Conservation (phyloP, 2,329 filamentous ascomycete genomes). For the Alternaria ethzedia region DNA sequence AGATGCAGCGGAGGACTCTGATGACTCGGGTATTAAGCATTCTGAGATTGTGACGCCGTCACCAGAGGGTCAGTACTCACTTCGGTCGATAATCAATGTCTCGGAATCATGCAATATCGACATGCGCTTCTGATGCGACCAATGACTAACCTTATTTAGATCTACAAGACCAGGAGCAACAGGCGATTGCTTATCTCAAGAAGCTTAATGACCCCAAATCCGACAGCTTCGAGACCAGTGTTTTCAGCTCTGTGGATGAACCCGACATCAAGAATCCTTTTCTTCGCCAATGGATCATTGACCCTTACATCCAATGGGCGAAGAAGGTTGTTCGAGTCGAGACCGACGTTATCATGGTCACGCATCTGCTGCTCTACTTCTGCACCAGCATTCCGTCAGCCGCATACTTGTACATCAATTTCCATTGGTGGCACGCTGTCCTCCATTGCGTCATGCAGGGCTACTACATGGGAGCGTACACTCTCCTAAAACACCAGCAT, state of each 20-base stretch:
- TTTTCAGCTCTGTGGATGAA: slow-evolving; percentile 61
- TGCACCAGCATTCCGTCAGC: slow-evolving; percentile 74
- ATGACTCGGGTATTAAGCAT: slow-evolving; percentile 33
- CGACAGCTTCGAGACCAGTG: slow-evolving; percentile 61
- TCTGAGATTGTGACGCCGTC: slow-evolving; percentile 37
- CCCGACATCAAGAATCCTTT: slow-evolving; percentile 49
- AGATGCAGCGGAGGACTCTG: slow-evolving; percentile 30
- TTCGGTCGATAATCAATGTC: background rate
- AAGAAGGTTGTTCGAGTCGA: slow-evolving; percentile 65
- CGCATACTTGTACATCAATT: slow-evolving; percentile 67
- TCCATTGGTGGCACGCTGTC: slow-evolving; percentile 71
- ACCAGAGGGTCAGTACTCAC: slow-evolving; percentile 32
- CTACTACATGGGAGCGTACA: slow-evolving; percentile 76
- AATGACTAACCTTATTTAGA: slow-evolving; percentile 23
- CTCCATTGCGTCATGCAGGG: slow-evolving; percentile 70
- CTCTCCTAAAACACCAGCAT: slow-evolving; percentile 83
- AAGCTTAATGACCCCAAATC: slow-evolving; percentile 58
- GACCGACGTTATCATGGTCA: slow-evolving; percentile 79
- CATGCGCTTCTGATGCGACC: background rate
- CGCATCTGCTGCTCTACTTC: slow-evolving; percentile 76
- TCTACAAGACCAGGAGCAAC: slow-evolving; percentile 36
- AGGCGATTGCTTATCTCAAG: slow-evolving; percentile 54
- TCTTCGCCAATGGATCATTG: slow-evolving; percentile 58
- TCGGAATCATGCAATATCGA: background rate
- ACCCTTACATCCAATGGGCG: slow-evolving; percentile 66